Percentiles rank a stretch among this genome's conserved stretches.
Evolutionary conservation across 371 early-diverging fungal species (phyloP).

Genomic region (Apophysomyces sp.): DNA sequence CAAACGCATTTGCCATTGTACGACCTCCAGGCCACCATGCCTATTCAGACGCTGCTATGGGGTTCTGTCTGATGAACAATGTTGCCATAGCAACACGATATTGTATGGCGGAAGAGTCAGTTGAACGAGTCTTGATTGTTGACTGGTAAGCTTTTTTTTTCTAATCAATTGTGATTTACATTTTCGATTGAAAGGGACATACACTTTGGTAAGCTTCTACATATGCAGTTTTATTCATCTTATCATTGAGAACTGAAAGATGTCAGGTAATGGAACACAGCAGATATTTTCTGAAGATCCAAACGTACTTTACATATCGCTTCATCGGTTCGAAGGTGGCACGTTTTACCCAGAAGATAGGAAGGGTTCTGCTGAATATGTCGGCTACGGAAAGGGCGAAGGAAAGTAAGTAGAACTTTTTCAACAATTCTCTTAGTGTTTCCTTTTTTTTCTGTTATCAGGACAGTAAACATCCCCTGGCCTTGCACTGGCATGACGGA

Average conservation of each 20-base stretch:
- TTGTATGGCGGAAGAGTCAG: constrained; percentile 40
- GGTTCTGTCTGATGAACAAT: constrained; percentile 91
- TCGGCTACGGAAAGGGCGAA: constrained; percentile 64
- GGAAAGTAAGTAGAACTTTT: constrained; percentile 53
- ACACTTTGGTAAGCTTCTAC: constrained; percentile 72
- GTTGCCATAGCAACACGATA: constrained; percentile 80
- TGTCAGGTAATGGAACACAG: constrained; percentile 86
- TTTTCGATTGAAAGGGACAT: constrained; percentile 65
- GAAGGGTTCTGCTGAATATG: constrained; percentile 51
- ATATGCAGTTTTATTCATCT: background rate
- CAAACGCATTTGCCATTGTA: constrained; percentile 84
- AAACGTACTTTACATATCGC: constrained; percentile 78
- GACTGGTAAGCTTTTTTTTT: constrained; percentile 69
- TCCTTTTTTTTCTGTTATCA: constrained; percentile 13
- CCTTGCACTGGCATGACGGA: constrained; percentile 75
- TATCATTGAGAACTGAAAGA: background rate
- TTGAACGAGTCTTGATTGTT: constrained; percentile 72
- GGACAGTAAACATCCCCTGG: constrained; percentile 92
- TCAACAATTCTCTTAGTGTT: background rate
- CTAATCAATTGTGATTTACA: background rate
- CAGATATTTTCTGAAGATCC: constrained; percentile 74
- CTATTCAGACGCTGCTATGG: constrained; percentile 66
- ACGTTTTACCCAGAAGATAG: constrained; percentile 74
- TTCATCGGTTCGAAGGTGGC: constrained; percentile 83
- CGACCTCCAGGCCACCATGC: constrained; percentile 94